Percentiles rank a stretch among this genome's conserved stretches.
Conservation (phyloP, 2,329 filamentous ascomycete genomes). For the Xylariales sp. region DNA sequence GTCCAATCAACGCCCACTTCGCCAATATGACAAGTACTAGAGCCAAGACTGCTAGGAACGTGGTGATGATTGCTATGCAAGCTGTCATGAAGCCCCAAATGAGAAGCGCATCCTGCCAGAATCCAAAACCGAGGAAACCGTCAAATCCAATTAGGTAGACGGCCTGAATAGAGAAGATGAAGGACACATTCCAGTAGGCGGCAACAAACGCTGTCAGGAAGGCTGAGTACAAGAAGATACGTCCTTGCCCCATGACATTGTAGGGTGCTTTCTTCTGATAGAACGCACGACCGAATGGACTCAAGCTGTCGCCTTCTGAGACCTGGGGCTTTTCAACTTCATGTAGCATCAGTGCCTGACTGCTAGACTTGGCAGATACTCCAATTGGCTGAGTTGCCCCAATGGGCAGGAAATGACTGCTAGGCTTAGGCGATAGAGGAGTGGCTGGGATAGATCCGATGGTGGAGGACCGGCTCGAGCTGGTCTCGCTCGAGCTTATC, state of each 20-base stretch:
- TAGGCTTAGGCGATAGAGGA: neutral
- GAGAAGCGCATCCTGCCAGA: slow-evolving; percentile 25
- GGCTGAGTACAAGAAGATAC: slow-evolving; percentile 46
- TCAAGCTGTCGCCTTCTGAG: neutral
- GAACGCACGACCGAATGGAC: slow-evolving; percentile 52
- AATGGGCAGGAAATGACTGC: slow-evolving; percentile 1
- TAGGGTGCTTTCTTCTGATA: slow-evolving; percentile 47
- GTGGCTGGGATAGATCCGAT: neutral
- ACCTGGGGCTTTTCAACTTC: neutral
- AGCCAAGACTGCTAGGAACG: slow-evolving; percentile 37
- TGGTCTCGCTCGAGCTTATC: neutral
- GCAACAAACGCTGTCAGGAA: slow-evolving; percentile 40
- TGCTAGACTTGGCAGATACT: slow-evolving; percentile 5
- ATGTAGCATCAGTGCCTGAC: neutral
- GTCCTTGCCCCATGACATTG: slow-evolving; percentile 40
- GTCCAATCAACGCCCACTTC: slow-evolving; percentile 50
- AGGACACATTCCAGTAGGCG: slow-evolving; percentile 47
- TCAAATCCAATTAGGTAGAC: slow-evolving; percentile 17
- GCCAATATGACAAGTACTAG: slow-evolving; percentile 37
- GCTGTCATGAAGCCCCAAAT: slow-evolving; percentile 36
- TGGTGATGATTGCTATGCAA: slow-evolving; percentile 37
- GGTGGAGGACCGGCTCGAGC: slow-evolving; percentile 4
- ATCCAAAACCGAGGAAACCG: neutral
- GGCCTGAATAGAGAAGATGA: slow-evolving; percentile 43
- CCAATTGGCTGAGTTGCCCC: neutral